Base-by-base conservation (phyloP, 1,284 basidiomycete genomes). In the Entoloma clypeatum region DNA sequence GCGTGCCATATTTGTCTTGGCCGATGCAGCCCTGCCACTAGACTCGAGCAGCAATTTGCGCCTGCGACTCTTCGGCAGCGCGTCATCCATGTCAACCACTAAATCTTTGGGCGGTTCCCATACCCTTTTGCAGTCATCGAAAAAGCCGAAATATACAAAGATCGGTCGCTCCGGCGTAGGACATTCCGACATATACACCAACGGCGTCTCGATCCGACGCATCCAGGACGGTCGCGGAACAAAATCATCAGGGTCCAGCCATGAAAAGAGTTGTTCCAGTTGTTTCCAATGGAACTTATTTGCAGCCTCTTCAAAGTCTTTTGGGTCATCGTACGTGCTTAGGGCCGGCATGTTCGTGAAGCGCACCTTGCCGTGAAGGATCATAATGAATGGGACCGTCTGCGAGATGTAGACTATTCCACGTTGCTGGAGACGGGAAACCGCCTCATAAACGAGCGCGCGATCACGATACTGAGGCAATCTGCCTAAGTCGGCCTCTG, bases 401-500 rank as follows among this genome's bases (percentile, higher is more conserved):
- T 51, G 48, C 2, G 38, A 44, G 27, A 29, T 41, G 30, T 63
- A 60, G 19, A 64, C 42, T 16, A 67, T 38, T 9, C 62, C 62
- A 4, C 60, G 59, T 18, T 51, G 56, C 46, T 72, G 63, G 8
- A 77, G 54, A 31, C 60, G 59, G 2, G 67, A 51, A 5, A 73
- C 44, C 2, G 72, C 66, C 9, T 64, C 61, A 36, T 67, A 71
- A 14, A 76, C 61, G 32, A 64, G 56, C 5, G 54, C 36, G n/a
- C 64, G 60, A 53, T 77, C 75, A 8, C 56, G 49, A 16, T 53
- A 50, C 32, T 60, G 50, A 4, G 65, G 43, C 18, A 56, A 41
- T 36, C 75, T 59, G 39, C 74, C 75, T 36, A 61, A 43, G 5
- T 60, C 54, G 10, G 67, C 54, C 45, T 75, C 74, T 24, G 59